A percentile compares a stretch with the other conserved stretches of the same genome.
These are phyloP conservation scores for Camelina sativa DNA, from an alignment of 345 rosid genomes.

Conservation along the genomic window DNA sequence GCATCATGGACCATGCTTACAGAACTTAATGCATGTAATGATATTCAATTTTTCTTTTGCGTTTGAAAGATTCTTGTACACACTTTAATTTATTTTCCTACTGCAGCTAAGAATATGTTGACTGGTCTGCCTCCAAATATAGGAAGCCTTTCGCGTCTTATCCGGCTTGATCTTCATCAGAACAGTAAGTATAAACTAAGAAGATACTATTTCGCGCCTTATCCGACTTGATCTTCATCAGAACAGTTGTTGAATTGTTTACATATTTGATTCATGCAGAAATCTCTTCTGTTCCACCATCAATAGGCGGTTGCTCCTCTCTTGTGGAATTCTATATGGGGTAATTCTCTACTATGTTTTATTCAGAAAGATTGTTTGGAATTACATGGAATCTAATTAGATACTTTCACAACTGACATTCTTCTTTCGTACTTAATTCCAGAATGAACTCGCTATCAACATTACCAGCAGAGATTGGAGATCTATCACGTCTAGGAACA, in stretches of 20 bases:
- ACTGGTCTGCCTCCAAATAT: slow-evolving; percentile 69
- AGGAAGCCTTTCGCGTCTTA: slow-evolving; percentile 76
- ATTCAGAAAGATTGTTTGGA: slow-evolving; percentile 17
- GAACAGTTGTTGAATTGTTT: slow-evolving; percentile 59
- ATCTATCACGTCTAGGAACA: slow-evolving; percentile 70
- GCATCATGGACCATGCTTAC: slow-evolving; percentile 79
- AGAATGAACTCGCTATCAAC: slow-evolving; percentile 74
- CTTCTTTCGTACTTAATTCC: slow-evolving; percentile 39
- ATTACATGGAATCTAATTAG: slow-evolving; percentile 20
- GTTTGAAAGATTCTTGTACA: slow-evolving; percentile 12
- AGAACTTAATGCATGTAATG: slow-evolving; percentile 85
- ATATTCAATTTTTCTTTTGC: slow-evolving; percentile 7
- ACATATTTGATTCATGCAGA: slow-evolving; percentile 48
- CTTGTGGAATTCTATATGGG: slow-evolving; percentile 87
- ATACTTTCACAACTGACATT: slow-evolving; percentile 33
- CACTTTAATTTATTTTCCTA: slow-evolving; percentile 11
- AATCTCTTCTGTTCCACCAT: slow-evolving; percentile 66
- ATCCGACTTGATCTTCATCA: slow-evolving; percentile 93
- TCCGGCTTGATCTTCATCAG: slow-evolving; percentile 92
- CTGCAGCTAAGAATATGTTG: slow-evolving; percentile 80
- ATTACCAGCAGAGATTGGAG: slow-evolving; percentile 74
- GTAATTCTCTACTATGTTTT: slow-evolving; percentile 52
- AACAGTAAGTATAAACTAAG: slow-evolving; percentile 63
- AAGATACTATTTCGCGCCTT: slow-evolving; percentile 48
- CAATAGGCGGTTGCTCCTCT: slow-evolving; percentile 78